Evolutionary conservation across 1,139 yeast genomes (phyloP), one percentile per base, ranked within the genome.

Genomic region (Ogataea hybrid): DNA sequence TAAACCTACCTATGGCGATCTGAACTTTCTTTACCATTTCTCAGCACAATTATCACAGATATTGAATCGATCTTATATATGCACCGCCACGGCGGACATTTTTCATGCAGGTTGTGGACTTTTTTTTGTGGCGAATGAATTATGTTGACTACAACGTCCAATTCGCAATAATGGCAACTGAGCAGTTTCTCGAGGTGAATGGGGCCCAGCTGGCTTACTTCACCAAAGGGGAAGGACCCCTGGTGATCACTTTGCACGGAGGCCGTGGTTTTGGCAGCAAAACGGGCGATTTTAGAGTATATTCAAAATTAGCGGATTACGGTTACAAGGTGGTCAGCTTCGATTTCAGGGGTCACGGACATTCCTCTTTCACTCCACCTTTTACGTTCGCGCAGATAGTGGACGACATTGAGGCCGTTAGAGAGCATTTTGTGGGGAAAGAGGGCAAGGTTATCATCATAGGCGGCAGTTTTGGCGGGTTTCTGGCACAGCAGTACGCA

Each of bases 21-120:
- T 42, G 44, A 1, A 81, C 87, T 15, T 67, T 58, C 39, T 78
- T 28, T n/a, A 18, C n/a, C 38, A 22, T 27, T 25, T 25, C 32
- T 18, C 16, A n/a, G 27, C 20, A 14, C 14, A 6, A 11, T 17
- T 32, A 4, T 32, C 20, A 25, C 10, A 22, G 16, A 17, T 6
- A 27, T n/a, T 20, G 10, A 9, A 28, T 28, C 10, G 17, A 18
- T 31, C 11, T 35, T 22, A 15, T 23, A 16, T 17, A 36, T 20
- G 18, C 25, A 23, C 32, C 40, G 40, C 35, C 40, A 31, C 32
- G 27, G 31, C 40, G 40, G 40, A 37, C 32, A 23, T 37, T 30
- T 31, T 21, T 25, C 25, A n/a, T 37, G 40, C 40, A 37, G 23
- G n/a, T 18, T 7, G 9, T 6, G 9, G 7, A 20, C 21, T 20